These are phyloP conservation scores for Rhizopogon sp. DNA, from an alignment of 768 basidiomycete species.

Conservation along the genomic window DNA sequence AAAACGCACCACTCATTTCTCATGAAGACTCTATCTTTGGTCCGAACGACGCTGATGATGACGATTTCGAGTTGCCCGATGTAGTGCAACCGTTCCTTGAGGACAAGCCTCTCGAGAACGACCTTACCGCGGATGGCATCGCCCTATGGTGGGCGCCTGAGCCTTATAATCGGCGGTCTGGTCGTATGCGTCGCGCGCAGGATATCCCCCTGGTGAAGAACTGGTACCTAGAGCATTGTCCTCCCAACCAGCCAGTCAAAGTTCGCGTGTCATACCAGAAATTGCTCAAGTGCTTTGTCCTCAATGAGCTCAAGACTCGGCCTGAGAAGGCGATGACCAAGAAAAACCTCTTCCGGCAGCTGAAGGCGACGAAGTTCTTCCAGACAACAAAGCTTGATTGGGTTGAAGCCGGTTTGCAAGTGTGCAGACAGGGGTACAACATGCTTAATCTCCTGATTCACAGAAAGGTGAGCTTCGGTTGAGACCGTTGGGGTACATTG, in stretches of 20 bases:
- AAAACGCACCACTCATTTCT: constrained; percentile 75
- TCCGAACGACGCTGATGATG: constrained; percentile 77
- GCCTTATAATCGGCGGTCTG: constrained; percentile 89
- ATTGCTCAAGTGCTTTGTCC: constrained; percentile 89
- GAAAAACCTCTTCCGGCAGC: constrained; percentile 92
- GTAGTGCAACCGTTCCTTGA: constrained; percentile 75
- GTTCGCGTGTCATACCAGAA: constrained; percentile 99
- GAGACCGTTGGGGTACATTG: background rate
- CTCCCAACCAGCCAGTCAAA: constrained; percentile 93
- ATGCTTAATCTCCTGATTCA: constrained; percentile 99
- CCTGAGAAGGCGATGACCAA: constrained; percentile 97
- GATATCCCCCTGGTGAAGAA: constrained; percentile 96
- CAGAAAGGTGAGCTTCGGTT: constrained; percentile 64
- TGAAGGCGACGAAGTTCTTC: constrained; percentile 99
- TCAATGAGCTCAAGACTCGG: constrained; percentile 88
- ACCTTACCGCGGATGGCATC: constrained; percentile 93
- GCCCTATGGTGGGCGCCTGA: constrained; percentile 99
- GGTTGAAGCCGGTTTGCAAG: constrained; percentile 98
- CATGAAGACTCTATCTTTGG: constrained; percentile 95
- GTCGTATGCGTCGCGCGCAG: constrained; percentile 89
- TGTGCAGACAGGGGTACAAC: constrained; percentile 98
- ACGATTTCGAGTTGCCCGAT: constrained; percentile 84
- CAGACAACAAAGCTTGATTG: constrained; percentile 97
- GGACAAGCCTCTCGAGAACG: constrained; percentile 76
- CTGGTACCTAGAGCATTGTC: constrained; percentile 99